Evolutionary conservation across 345 rosid genomes (phyloP).

Genomic region (Eucalyptus polybractea): DNA sequence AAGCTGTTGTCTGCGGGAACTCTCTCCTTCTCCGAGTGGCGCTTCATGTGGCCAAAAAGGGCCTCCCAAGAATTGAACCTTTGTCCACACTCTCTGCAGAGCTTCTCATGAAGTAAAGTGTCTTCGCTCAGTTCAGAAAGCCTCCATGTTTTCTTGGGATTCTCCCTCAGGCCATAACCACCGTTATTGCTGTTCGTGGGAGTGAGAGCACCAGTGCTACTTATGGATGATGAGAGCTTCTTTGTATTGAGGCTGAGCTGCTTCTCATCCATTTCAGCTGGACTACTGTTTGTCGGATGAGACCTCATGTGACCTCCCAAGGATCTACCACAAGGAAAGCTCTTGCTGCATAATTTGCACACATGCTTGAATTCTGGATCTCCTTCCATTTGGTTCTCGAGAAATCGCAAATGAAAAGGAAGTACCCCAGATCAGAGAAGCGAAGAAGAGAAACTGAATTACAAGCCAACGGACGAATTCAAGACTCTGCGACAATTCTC

Average conservation of each 20-base stretch:
- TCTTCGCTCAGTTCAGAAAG: slow-evolving; percentile 2
- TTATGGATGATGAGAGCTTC: neutral
- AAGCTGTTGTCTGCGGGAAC: neutral
- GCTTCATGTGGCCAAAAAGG: slow-evolving; percentile 14
- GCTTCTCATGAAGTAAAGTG: slow-evolving; percentile 1
- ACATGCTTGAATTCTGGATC: slow-evolving; percentile 20
- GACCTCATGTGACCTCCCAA: slow-evolving; percentile 78
- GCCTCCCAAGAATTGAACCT: slow-evolving; percentile 20
- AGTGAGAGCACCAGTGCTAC: neutral
- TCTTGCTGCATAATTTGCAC: slow-evolving; percentile 52
- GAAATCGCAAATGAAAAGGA: neutral
- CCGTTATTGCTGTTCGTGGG: neutral
- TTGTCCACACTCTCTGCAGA: slow-evolving; percentile 28
- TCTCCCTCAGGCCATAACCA: slow-evolving; percentile 32
- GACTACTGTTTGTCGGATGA: slow-evolving; percentile 3
- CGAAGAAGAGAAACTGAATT: neutral
- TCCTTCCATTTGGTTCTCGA: slow-evolving; percentile 2
- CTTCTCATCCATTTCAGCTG: neutral
- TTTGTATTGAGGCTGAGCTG: slow-evolving; percentile 1
- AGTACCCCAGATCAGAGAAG: slow-evolving; percentile 19
- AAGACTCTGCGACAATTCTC: neutral
- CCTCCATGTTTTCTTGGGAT: slow-evolving; percentile 39
- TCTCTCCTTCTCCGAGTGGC: slow-evolving; percentile 1
- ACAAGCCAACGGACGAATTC: neutral
- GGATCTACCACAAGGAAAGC: slow-evolving; percentile 50